Conservation (phyloP, 2,329 filamentous ascomycete genomes). For the Stylonectria norvegica region DNA sequence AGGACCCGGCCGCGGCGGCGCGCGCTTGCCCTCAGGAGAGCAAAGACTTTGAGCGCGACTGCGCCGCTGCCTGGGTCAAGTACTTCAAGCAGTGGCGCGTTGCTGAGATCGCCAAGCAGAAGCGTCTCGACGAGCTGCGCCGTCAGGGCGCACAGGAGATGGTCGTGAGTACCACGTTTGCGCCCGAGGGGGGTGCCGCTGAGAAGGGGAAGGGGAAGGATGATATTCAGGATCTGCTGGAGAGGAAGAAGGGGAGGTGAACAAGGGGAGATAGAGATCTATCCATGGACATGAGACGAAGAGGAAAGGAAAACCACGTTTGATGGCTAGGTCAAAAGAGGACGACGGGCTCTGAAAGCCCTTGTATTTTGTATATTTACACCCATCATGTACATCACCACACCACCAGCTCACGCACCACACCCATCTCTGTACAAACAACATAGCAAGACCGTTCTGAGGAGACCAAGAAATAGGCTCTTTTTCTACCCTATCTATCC, state of each 20-base stretch:
- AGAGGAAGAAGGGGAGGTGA: slow-evolving; percentile 33
- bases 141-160: slow-evolving; percentile 68
- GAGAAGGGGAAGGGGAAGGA: slow-evolving; percentile 33
- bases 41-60: slow-evolving; percentile 73
- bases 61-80: slow-evolving; percentile 89
- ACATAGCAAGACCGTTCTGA: neutral
- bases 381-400: slow-evolving; percentile 10
- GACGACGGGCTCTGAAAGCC: no score
- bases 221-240: slow-evolving; percentile 40
- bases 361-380: slow-evolving; percentile 3
- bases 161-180: slow-evolving; percentile 38
- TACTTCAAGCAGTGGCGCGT: slow-evolving; percentile 98
- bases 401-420: slow-evolving; percentile 2
- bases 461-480: slow-evolving; percentile 11
- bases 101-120: slow-evolving; percentile 82
- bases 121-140: slow-evolving; percentile 71
- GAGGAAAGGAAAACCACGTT: slow-evolving; percentile 7
- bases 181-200: slow-evolving; percentile 30
- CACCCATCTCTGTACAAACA: neutral
- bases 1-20: slow-evolving; percentile 38
- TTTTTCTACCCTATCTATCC: slow-evolving; percentile 27
- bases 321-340: neutral
- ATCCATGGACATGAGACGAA: slow-evolving; percentile 3
- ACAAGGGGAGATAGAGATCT: neutral
- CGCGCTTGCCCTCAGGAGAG: slow-evolving; percentile 40